phyloP scores from a whole-genome alignment of 2,329 filamentous ascomycete genomes.

The Paraphoma chrysanthemicola region DNA sequence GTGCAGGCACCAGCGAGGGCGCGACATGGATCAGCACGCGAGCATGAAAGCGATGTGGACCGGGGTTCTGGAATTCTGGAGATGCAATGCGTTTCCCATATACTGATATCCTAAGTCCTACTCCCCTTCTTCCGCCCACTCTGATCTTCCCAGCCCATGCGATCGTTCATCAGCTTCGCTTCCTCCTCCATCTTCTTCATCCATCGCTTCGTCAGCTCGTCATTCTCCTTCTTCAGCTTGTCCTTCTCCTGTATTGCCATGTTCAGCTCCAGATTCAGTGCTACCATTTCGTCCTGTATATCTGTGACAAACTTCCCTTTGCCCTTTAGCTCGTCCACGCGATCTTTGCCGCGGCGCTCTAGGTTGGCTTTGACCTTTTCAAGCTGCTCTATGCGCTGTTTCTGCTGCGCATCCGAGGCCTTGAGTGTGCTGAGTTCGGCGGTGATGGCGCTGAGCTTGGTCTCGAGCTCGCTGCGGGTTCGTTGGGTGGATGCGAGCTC shows the following conservation, averaged over 20 bases:
- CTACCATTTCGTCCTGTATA: constrained; percentile 91
- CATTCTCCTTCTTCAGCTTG: constrained; percentile 80
- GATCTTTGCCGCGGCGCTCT: constrained; percentile 73
- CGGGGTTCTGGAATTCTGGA: not conserved
- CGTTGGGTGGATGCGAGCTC: constrained; percentile 81
- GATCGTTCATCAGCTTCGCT: constrained; percentile 81
- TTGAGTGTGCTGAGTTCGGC: constrained; percentile 71
- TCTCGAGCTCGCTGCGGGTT: constrained; percentile 72
- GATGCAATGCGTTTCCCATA: not conserved
- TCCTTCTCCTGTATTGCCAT: constrained; percentile 79
- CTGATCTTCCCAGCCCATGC: constrained; percentile 37
- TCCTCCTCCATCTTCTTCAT: constrained; percentile 87
- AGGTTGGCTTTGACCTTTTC: constrained; percentile 68
- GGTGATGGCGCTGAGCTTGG: constrained; percentile 67
- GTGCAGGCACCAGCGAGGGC: constrained; percentile 30
- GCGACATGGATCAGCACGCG: not conserved
- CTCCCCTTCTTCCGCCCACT: constrained; percentile 16
- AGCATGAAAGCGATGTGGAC: not conserved
- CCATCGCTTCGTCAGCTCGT: constrained; percentile 88
- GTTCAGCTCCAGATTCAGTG: constrained; percentile 85
- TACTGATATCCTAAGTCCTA: constrained; percentile 1
- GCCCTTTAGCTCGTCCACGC: constrained; percentile 82
- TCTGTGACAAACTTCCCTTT: constrained; percentile 86
- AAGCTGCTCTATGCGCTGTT: constrained; percentile 66
- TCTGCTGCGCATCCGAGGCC: constrained; percentile 65